A percentile compares a stretch with the other conserved stretches of the same genome.
Evolutionary conservation across 2,329 filamentous ascomycete species (phyloP).

Genomic region (Botrytis paeoniae): DNA sequence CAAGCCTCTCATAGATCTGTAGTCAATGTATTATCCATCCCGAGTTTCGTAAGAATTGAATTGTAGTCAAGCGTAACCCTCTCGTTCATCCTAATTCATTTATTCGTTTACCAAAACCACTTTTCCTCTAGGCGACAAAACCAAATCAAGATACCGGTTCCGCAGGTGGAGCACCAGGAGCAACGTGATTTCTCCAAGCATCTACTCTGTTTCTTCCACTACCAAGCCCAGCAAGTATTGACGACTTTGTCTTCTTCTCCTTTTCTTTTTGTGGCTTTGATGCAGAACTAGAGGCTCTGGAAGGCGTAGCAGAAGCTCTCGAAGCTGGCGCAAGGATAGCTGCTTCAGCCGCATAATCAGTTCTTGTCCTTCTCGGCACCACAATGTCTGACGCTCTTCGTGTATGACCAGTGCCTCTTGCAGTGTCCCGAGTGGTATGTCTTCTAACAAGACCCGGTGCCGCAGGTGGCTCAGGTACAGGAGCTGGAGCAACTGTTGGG

Average conservation of each 20-base stretch:
- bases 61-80: not conserved
- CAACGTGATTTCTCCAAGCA: slow-evolving; percentile 36
- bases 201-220: slow-evolving; percentile 33
- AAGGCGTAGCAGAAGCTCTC: slow-evolving; percentile 10
- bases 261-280: not conserved
- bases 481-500: slow-evolving; percentile 19
- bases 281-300: not conserved
- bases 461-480: slow-evolving; percentile 20
- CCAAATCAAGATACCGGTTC: slow-evolving; percentile 30
- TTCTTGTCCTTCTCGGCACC: slow-evolving; percentile 30
- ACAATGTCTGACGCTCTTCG: slow-evolving; percentile 28
- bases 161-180: slow-evolving; percentile 32
- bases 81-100: not conserved
- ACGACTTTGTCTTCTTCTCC: slow-evolving; percentile 8
- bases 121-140: not conserved
- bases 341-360: slow-evolving; percentile 32
- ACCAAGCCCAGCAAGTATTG: slow-evolving; percentile 34
- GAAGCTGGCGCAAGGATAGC: slow-evolving; percentile 30
- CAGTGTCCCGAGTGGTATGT: slow-evolving; percentile 31
- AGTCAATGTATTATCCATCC: not conserved
- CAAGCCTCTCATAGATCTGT: not conserved
- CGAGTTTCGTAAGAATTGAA: too few species aligned
- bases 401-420: slow-evolving; percentile 21
- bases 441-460: slow-evolving; percentile 29
- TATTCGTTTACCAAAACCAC: not conserved